Conservation (phyloP, 2,329 filamentous ascomycete species). For the Ascochyta rabiei region DNA sequence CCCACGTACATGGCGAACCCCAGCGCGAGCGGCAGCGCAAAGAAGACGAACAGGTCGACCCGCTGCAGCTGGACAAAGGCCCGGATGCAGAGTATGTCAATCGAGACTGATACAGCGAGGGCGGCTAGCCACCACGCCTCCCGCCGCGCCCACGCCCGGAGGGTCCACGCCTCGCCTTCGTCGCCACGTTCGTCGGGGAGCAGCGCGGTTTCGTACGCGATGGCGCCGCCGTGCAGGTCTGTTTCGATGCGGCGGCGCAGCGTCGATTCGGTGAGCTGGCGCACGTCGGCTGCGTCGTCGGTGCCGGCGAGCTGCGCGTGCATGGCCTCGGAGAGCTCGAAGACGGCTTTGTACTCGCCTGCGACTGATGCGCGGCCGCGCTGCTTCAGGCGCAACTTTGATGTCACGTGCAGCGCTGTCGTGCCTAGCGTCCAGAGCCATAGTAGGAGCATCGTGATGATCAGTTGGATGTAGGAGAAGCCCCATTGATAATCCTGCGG, state of each 20-base stretch:
- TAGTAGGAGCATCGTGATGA: slow-evolving; percentile 14
- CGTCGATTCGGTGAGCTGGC: neutral
- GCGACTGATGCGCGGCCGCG: slow-evolving; percentile 5
- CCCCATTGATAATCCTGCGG: slow-evolving; percentile 27
- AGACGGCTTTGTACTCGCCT: slow-evolving; percentile 23
- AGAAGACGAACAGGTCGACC: neutral
- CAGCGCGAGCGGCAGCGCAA: neutral
- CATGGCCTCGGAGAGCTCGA: slow-evolving; percentile 27
- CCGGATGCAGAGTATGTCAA: neutral
- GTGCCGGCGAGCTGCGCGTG: slow-evolving; percentile 2
- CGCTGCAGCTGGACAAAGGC: neutral
- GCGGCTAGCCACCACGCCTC: slow-evolving; percentile 5
- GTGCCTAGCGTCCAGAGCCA: slow-evolving; percentile 23
- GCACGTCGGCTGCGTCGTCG: neutral
- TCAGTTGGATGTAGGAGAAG: slow-evolving; percentile 29
- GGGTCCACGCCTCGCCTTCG: neutral
- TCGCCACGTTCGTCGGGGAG: neutral
- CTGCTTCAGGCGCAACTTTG: slow-evolving; percentile 9
- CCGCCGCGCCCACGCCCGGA: neutral
- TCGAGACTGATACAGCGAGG: neutral
- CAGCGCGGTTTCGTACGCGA: slow-evolving; percentile 13
- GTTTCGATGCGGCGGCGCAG: neutral
- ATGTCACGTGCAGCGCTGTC: slow-evolving; percentile 12
- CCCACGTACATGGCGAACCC: slow-evolving; percentile 9
- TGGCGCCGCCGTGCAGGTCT: slow-evolving; percentile 18